Percentiles rank a stretch among this genome's conserved stretches.
Conservation (phyloP, 441 rosid genomes). For the Erodium trifolium region DNA sequence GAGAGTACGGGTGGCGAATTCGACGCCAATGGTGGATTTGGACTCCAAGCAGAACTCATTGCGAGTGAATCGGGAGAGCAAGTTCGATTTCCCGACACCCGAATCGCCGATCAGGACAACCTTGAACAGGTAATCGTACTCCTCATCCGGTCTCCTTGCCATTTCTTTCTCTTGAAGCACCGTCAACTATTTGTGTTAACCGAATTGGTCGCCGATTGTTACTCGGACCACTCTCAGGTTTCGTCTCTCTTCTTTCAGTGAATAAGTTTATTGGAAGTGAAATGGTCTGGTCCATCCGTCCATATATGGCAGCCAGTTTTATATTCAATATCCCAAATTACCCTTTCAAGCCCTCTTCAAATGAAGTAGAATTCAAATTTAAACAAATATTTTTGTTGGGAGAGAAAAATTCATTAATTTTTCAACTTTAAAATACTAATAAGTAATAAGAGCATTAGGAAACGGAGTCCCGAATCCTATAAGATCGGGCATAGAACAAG, state of each 20-base stretch:
- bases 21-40: slow-evolving; percentile 87
- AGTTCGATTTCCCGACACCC: slow-evolving; percentile 11
- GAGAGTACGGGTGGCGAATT: slow-evolving; percentile 89
- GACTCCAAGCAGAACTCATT: slow-evolving; percentile 87
- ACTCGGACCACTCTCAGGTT: not conserved
- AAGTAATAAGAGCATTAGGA: too few relatives aligned
- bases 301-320: not conserved
- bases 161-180: slow-evolving; percentile 16
- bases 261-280: not conserved
- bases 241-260: slow-evolving; percentile 1
- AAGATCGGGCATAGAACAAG: too few relatives aligned
- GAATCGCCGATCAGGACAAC: slow-evolving; percentile 82
- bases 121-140: slow-evolving; percentile 78
- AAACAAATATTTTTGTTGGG: too few relatives aligned
- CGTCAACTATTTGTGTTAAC: not conserved
- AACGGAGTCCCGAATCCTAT: too few relatives aligned
- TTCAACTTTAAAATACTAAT: too few relatives aligned
- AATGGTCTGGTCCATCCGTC: not conserved
- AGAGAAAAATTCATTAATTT: too few relatives aligned
- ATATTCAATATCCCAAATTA: not conserved
- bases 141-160: slow-evolving; percentile 86
- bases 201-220: not conserved
- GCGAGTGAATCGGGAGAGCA: slow-evolving; percentile 68
- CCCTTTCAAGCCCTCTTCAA: not conserved
- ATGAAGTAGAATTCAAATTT: too few relatives aligned